Base-by-base conservation (phyloP, 441 rosid genomes). In the Eutrema salsugineum region DNA sequence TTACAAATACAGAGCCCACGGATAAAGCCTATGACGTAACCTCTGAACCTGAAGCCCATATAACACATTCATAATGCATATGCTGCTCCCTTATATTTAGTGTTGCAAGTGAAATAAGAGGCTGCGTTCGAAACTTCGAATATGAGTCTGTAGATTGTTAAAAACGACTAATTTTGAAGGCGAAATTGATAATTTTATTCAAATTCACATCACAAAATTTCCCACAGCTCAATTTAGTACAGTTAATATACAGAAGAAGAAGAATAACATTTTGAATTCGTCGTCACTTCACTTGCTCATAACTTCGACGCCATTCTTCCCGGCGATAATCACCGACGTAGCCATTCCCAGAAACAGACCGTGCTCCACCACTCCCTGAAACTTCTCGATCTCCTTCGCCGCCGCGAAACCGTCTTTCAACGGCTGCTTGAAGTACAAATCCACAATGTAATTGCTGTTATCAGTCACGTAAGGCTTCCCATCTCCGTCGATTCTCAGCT, bases 261-360 rank as follows among this genome's bases (percentile, higher is more conserved):
- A 50, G 44, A 67, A 57, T 58, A 40, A 49, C 48, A 59, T 17
- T 8, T 53, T 32, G 38, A 47, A 68, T 5, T 30, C 39, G 32
- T 28, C 32, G 32, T 28, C 32, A 47, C 27, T 33, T 91, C 90
- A 91, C 87, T 89, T 91, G 74, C 68, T 80, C 82, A 79, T 84
- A 65, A 90, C 81, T 48, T 87, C 91, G 22, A 91, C 85, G 1
- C 98, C 96, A 3, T 48, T 79, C 72, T 82, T 89, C 3, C 96
- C 93, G 0, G 97, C 94, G 63, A 94, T 88, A 20, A 94, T 89
- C 20, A 88, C 98, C 0, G 88, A 85, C 0, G 94, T 91, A 1
- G 98, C 93, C 98, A 91, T 91, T 49, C 94, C 86, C 63, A 94
- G 78, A 62, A 94, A 89, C 84, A 91, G 70, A 0, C 98, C 97